A percentile compares a stretch with the other conserved stretches of the same genome.
Conservation (phyloP, 148 eudicot species). For the Amaranthus palmeri region DNA sequence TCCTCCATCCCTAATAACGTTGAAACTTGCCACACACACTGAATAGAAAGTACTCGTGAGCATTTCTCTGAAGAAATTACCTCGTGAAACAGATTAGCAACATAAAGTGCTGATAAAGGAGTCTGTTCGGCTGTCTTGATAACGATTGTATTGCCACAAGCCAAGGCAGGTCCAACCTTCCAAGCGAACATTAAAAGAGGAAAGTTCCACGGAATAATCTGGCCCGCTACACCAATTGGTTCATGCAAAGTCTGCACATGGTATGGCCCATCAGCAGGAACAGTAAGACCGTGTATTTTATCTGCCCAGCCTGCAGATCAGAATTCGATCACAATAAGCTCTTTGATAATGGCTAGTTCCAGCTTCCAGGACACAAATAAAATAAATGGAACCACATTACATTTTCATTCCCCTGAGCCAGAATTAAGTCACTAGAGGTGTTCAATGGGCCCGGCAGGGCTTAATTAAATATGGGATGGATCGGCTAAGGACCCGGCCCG, state of each 20-base stretch:
- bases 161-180: slow-evolving; percentile 69
- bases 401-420: too few species aligned
- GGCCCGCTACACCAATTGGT: slow-evolving; percentile 60
- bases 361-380: not conserved
- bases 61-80: slow-evolving; percentile 19
- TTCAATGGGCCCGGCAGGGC: too few species aligned
- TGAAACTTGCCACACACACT: too few species aligned
- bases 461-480: too few species aligned
- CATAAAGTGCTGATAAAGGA: slow-evolving; percentile 55
- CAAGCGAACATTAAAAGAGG: slow-evolving; percentile 65
- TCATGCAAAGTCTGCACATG: slow-evolving; percentile 53
- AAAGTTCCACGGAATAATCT: slow-evolving; percentile 69
- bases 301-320: slow-evolving; percentile 57
- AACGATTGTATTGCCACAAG: slow-evolving; percentile 53
- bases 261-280: slow-evolving; percentile 51
- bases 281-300: slow-evolving; percentile 66
- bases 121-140: slow-evolving; percentile 62
- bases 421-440: too few species aligned
- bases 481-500: too few species aligned
- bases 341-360: not conserved
- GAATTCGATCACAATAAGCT: slow-evolving; percentile 2
- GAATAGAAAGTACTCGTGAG: too few species aligned
- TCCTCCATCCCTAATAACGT: too few species aligned
- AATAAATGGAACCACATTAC: not conserved
- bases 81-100: slow-evolving; percentile 51